These are phyloP conservation scores for Handroanthus guayacan DNA, from an alignment of 257 asterid genomes.

Conservation along the genomic window DNA sequence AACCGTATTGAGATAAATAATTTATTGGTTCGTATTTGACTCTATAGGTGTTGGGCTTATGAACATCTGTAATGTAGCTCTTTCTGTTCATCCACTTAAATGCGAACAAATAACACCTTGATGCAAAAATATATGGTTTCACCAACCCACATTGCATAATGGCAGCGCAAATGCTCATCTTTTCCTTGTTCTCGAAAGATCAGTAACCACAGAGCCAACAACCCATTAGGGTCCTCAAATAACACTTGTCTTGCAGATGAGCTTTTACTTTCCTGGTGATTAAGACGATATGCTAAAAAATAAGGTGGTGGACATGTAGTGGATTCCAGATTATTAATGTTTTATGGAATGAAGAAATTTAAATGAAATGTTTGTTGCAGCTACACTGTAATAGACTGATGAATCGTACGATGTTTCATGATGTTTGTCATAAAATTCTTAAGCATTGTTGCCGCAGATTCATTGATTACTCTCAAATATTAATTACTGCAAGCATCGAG, in stretches of 20 bases:
- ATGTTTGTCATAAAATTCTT: too few species aligned
- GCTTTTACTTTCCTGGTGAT: too few species aligned
- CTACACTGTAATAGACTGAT: neutral
- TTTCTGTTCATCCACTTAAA: neutral
- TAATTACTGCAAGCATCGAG: neutral
- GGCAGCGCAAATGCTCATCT: neutral
- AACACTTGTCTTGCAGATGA: too few species aligned
- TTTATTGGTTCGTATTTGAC: too few species aligned
- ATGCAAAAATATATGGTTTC: neutral
- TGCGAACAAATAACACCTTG: neutral
- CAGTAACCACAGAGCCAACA: neutral
- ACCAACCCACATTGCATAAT: neutral
- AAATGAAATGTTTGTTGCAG: neutral
- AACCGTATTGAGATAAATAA: too few species aligned
- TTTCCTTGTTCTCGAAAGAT: neutral
- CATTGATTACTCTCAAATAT: too few species aligned
- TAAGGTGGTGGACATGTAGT: neutral
- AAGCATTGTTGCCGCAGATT: too few species aligned
- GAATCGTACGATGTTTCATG: too few species aligned
- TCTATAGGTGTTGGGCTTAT: neutral
- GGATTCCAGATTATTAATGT: neutral
- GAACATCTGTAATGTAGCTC: neutral
- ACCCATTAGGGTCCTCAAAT: neutral
- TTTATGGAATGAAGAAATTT: neutral
- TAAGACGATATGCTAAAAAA: neutral